phyloP scores from a whole-genome alignment of 768 basidiomycete genomes.

The Jaapia argillacea region DNA sequence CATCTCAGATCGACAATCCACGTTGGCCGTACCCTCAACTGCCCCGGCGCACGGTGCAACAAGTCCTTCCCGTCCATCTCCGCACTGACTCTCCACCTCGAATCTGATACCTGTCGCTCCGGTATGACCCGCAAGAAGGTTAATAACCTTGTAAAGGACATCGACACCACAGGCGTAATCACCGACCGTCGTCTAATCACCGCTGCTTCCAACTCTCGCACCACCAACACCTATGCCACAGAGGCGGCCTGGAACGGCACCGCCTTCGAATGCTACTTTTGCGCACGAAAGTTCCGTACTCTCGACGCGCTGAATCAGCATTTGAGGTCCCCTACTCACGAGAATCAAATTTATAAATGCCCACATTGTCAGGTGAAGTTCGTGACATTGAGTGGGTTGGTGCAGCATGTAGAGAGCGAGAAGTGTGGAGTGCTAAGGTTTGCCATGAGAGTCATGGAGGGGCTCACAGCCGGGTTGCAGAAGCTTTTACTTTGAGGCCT shows the following conservation, averaged over 20 bases:
- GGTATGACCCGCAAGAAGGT: constrained; percentile 29
- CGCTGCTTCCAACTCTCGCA: constrained; percentile 6
- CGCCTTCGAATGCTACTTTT: constrained; percentile 57
- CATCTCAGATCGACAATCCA: constrained; percentile 40
- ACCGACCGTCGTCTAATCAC: constrained; percentile 45
- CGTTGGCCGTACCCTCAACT: constrained; percentile 16
- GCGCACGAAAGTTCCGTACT: constrained; percentile 30
- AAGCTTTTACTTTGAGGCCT: background rate
- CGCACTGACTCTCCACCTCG: constrained; percentile 53
- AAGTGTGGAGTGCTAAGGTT: constrained; percentile 46
- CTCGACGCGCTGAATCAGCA: constrained; percentile 49
- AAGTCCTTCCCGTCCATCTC: constrained; percentile 39
- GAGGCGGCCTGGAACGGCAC: constrained; percentile 25
- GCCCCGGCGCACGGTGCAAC: constrained; percentile 38
- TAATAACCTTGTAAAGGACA: constrained; percentile 28
- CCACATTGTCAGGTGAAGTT: constrained; percentile 38
- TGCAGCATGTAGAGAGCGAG: constrained; percentile 59
- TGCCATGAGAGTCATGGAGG: background rate
- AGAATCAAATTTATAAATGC: constrained; percentile 44
- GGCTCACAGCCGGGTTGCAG: background rate
- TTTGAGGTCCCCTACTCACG: constrained; percentile 50
- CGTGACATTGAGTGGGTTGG: constrained; percentile 43
- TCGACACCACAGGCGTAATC: constrained; percentile 39
- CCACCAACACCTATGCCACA: constrained; percentile 16
- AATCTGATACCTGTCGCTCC: constrained; percentile 46